Evolutionary conservation across 306 rosid genomes (phyloP).

Genomic region (Quercus cerris): DNA sequence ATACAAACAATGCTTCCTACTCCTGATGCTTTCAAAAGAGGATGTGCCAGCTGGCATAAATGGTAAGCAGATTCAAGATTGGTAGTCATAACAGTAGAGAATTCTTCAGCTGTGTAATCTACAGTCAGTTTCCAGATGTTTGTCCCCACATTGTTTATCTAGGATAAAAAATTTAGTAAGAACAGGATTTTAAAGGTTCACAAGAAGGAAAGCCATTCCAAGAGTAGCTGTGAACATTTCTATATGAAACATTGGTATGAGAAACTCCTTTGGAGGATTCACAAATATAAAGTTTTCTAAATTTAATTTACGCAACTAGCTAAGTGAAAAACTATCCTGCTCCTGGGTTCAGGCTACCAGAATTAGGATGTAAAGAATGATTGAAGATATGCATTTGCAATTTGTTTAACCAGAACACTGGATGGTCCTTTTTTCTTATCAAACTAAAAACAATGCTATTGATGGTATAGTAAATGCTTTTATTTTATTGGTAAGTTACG

Average conservation of each 20-base stretch:
- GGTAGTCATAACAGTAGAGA: constrained; percentile 22
- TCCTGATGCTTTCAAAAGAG: constrained; percentile 44
- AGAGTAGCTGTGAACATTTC: not conserved
- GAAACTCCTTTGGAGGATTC: not conserved
- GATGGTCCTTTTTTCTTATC: not conserved
- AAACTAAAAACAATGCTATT: not conserved
- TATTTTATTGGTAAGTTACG: too few relatives aligned
- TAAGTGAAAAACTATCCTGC: not conserved
- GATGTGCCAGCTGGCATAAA: constrained; percentile 46
- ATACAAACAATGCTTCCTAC: constrained; percentile 31
- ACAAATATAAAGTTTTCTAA: not conserved
- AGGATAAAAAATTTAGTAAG: not conserved
- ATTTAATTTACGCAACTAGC: not conserved
- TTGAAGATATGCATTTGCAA: too few relatives aligned
- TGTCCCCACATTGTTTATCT: constrained; percentile 46
- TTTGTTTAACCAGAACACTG: not conserved
- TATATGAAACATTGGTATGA: not conserved
- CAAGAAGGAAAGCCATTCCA: not conserved
- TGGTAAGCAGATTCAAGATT: constrained; percentile 42
- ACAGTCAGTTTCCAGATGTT: not conserved
- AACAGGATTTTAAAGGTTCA: not conserved
- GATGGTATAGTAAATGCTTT: not conserved
- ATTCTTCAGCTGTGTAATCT: constrained; percentile 34
- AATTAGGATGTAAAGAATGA: not conserved
- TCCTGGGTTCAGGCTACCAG: not conserved